Evolutionary conservation across 208 protist species (phyloP).

Genomic region (Kentomonas sorsogonicus): DNA sequence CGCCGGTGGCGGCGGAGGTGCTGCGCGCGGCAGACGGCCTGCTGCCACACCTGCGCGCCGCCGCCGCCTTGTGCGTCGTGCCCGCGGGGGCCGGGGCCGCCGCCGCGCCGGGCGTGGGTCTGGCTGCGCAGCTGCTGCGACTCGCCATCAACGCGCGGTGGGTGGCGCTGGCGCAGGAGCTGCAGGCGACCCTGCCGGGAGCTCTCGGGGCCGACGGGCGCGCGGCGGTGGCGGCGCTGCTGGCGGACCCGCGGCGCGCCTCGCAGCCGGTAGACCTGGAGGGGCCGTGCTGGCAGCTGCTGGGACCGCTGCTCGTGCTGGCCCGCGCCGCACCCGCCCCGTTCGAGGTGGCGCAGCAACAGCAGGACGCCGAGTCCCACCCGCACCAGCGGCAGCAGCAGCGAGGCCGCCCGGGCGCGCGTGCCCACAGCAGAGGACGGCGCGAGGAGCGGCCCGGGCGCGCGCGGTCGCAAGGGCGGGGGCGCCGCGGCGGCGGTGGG

Average conservation of each 20-base stretch:
- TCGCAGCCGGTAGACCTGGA: constrained; percentile 8
- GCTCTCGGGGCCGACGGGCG: background rate
- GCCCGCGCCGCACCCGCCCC: too few relatives aligned
- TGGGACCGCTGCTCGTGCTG: constrained; percentile 4
- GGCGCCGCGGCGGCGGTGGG: too few relatives aligned
- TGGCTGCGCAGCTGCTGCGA: constrained; percentile 30
- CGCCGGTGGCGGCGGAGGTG: too few relatives aligned
- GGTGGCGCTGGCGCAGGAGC: constrained; percentile 5
- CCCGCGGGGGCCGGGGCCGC: too few relatives aligned
- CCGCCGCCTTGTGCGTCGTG: too few relatives aligned
- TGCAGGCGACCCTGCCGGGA: constrained; percentile 16
- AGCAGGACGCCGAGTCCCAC: background rate
- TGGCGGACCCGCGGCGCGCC: constrained; percentile 4
- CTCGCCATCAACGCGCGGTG: constrained; percentile 28
- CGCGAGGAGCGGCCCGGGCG: too few relatives aligned
- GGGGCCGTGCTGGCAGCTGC: constrained; percentile 11
- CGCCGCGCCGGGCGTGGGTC: constrained; percentile 19
- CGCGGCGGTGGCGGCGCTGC: constrained; percentile 10
- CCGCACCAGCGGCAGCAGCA: background rate
- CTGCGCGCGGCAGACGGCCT: too few relatives aligned
- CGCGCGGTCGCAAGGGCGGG: too few relatives aligned
- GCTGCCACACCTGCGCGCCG: too few relatives aligned
- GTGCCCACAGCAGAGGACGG: too few relatives aligned
- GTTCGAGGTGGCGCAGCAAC: background rate
- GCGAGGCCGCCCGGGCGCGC: background rate